A percentile compares a stretch with the other conserved stretches of the same genome.
Evolutionary conservation across 2,329 filamentous ascomycete species (phyloP).

Genomic region (Byssoonygena ceratinophila): DNA sequence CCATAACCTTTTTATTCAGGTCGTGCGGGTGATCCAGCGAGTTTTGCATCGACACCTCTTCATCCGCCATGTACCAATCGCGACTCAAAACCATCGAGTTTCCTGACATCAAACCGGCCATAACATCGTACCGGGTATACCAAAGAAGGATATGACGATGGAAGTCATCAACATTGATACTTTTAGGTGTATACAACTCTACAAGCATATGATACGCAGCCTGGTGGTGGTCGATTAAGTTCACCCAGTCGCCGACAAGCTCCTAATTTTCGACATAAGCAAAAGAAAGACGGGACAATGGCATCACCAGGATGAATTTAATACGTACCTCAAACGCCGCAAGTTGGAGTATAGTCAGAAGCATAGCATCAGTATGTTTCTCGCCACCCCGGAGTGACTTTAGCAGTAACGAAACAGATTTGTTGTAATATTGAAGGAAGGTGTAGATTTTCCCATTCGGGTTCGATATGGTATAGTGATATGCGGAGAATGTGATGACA

Average conservation of each 20-base stretch:
- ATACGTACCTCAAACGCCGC: slow-evolving; percentile 75
- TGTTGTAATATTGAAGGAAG: slow-evolving; percentile 85
- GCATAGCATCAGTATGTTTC: slow-evolving; percentile 59
- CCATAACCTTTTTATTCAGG: slow-evolving; percentile 56
- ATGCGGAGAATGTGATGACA: slow-evolving; percentile 77
- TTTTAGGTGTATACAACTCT: slow-evolving; percentile 65
- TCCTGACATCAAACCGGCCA: slow-evolving; percentile 71
- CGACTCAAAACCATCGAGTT: slow-evolving; percentile 61
- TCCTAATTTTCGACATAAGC: slow-evolving; percentile 52
- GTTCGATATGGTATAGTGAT: slow-evolving; percentile 64
- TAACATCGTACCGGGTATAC: slow-evolving; percentile 83
- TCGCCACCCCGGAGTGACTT: slow-evolving; percentile 60
- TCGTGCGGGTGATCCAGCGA: slow-evolving; percentile 50
- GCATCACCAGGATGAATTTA: not conserved
- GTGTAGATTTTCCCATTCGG: slow-evolving; percentile 63
- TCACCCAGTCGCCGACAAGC: slow-evolving; percentile 90
- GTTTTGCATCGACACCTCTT: slow-evolving; percentile 53
- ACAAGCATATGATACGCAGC: slow-evolving; percentile 74
- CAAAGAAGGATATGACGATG: slow-evolving; percentile 69
- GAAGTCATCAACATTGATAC: slow-evolving; percentile 58
- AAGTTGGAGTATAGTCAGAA: slow-evolving; percentile 81
- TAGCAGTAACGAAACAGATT: slow-evolving; percentile 67
- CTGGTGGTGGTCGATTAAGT: slow-evolving; percentile 81
- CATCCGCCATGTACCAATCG: slow-evolving; percentile 63
- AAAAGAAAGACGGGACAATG: slow-evolving; percentile 5